Evolutionary conservation across 2,329 filamentous ascomycete genomes (phyloP), one percentile per base, ranked within the genome.

Genomic region (Fusarium sulawesiense): DNA sequence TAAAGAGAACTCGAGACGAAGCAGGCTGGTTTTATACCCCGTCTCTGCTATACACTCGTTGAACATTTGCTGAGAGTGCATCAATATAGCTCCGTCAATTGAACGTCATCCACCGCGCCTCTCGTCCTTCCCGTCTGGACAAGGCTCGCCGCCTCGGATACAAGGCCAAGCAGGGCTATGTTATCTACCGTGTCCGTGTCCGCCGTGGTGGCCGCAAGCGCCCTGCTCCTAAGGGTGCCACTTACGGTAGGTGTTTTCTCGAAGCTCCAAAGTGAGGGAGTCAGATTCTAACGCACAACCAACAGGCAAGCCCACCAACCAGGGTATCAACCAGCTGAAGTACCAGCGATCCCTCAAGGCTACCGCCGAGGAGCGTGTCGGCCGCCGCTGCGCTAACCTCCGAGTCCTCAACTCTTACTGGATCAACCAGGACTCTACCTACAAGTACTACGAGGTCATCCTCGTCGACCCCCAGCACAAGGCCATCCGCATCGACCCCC

Each of bases 121-220:
- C 94, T 81, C 94, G 95, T 81, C 96, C 96, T 79, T 97, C 94
- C 80, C 96, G 96, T 85, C 96, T 96, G 82, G 97, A 99, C 89
- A 99, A 99, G 93, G 96, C 97, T 83, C 96, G 96, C 87, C 96
- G 97, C 86, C 93, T 99, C 79, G 96, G 96, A 81, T 99, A 99
- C 93, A 99, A 99, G 93, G 96, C 97, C 89, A 99, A 99, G 93
- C 96, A 99, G 89, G 96, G 96, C 86, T 99, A 98, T 89, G 96
- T 99, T 83, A 94, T 99, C 92, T 99, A 99, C 92, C 96, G 96
- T 84, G 90, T 97, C 82, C 96, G 96, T 83, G 96, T 99, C 80
- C 93, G 96, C 84, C 94, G 96, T 85, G 96, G 96, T 92, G 96
- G 96, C 81, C 94, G 96, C 90, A 99, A 99, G 94, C 90, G 90